Evolutionary conservation across 1,284 basidiomycete species (phyloP).

Genomic region (Sporisorium scitamineum): DNA sequence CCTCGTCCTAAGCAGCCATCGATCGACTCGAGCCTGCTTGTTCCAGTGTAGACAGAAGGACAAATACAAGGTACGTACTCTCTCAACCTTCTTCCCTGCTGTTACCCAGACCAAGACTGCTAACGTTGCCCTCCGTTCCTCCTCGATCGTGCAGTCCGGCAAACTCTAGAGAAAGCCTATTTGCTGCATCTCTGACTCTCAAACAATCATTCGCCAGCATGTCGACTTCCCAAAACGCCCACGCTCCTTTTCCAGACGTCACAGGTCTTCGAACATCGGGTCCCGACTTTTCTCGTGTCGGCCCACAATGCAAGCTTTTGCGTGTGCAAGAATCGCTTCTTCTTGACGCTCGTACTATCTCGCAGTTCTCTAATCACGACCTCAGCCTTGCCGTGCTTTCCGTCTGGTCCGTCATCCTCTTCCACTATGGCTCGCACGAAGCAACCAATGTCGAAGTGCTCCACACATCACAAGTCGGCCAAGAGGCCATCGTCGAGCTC

Average conservation of each 20-base stretch:
- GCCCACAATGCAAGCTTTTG: slow-evolving; percentile 30
- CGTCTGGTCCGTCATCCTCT: slow-evolving; percentile 46
- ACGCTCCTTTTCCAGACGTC: slow-evolving; percentile 65
- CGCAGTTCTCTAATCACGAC: slow-evolving; percentile 18
- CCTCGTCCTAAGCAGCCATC: neutral
- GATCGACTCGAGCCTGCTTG: neutral
- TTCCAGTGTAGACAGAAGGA: neutral
- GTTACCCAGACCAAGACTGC: neutral
- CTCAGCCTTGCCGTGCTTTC: slow-evolving; percentile 37
- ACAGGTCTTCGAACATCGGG: slow-evolving; percentile 59
- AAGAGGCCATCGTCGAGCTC: slow-evolving; percentile 29
- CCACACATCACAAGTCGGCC: slow-evolving; percentile 9
- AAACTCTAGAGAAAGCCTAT: neutral
- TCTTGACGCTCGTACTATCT: slow-evolving; percentile 7
- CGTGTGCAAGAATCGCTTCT: slow-evolving; percentile 17
- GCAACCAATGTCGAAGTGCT: slow-evolving; percentile 44
- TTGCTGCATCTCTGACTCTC: neutral
- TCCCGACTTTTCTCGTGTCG: slow-evolving; percentile 40
- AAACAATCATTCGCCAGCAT: slow-evolving; percentile 9
- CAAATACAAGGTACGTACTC: neutral
- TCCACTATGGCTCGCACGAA: slow-evolving; percentile 46
- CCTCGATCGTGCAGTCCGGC: neutral
- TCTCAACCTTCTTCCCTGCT: neutral
- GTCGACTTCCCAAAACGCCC: slow-evolving; percentile 19
- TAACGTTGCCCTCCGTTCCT: neutral